Base-by-base conservation (phyloP, 2,329 filamentous ascomycete species). In the Aureobasidium subglaciale region DNA sequence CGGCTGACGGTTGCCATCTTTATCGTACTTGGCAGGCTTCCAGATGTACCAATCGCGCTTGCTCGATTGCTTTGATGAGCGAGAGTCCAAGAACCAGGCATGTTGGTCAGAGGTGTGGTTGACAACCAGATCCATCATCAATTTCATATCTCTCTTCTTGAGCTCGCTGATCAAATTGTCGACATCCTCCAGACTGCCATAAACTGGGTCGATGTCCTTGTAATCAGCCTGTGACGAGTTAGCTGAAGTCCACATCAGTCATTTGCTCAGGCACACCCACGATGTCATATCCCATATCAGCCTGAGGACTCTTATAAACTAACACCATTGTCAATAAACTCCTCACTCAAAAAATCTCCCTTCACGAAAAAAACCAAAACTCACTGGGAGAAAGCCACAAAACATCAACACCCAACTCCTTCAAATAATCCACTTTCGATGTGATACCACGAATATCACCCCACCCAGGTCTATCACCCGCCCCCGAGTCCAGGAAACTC, bases 41-140 rank as follows among this genome's bases (percentile, higher is more conserved):
- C 85, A 88, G 62, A 86, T 83, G 63, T 85, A 86, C 77, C 79
- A 86, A 63, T 84, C 77, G 18, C 81, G 69, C 60, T 84, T 81
- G 0, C 75, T 67, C 61, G 74, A 79, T 13, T 71, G 65, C 56
- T 73, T 78, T 2, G 75, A 77, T 0, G 73, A 75, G 2, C 77
- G 72, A 1, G 78, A 78, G 45, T 81, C 74, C 46, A 76, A 71
- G 66, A 84, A 84, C 81, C 81, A 84, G 6, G 70, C 66, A 52
- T 84, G 80, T 62, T 68, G 59, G 48, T 72, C 66, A 8, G 68
- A 71, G 3, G 73, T 75, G 59, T 75, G 73, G 59, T 75, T 75
- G 43, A 74, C 67, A 1, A 75, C 73, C 11, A 77, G 64, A 46
- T 76, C 75, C 68, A 78, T 74, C 68, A 78, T 74, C 35, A 77